Evolutionary conservation across 768 basidiomycete species (phyloP).

Genomic region (Stropharia rugosoannulata): DNA sequence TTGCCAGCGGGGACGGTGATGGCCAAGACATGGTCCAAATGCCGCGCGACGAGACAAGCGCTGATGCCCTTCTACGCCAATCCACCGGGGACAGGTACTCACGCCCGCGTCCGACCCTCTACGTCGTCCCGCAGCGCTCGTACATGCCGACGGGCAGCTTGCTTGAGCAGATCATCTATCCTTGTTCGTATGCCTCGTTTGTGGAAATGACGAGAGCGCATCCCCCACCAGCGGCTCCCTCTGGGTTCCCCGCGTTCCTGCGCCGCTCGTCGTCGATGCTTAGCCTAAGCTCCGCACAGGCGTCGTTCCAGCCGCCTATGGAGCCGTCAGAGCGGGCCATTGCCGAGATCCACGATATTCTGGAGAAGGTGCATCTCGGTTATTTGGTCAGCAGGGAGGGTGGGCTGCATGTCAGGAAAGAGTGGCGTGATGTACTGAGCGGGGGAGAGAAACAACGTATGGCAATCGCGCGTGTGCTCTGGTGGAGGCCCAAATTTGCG

Average conservation of each 20-base stretch:
- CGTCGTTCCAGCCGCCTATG: conserved; percentile 1
- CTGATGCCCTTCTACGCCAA: conserved; percentile 17
- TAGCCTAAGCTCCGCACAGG: conserved; percentile 1
- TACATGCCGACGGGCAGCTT: conserved; percentile 90
- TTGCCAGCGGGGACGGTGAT: conserved; percentile 22
- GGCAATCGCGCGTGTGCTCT: conserved; percentile 92
- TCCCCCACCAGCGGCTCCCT: background rate
- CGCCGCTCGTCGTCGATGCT: conserved; percentile 9
- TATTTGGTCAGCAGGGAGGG: conserved; percentile 89
- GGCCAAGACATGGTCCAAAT: conserved; percentile 15
- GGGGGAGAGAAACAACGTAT: conserved; percentile 99
- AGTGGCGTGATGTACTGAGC: conserved; percentile 95
- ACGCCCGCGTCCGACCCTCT: conserved; percentile 54
- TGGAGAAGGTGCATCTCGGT: conserved; percentile 79
- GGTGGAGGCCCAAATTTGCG: conserved; percentile 80
- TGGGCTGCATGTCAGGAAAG: conserved; percentile 86
- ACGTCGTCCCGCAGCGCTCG: conserved; percentile 88
- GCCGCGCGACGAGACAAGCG: conserved; percentile 22
- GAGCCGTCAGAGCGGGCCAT: conserved; percentile 38
- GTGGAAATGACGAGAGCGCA: conserved; percentile 15
- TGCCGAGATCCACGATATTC: conserved; percentile 70
- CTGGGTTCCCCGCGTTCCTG: conserved; percentile 2
- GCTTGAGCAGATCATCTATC: conserved; percentile 93
- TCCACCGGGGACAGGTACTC: conserved; percentile 14
- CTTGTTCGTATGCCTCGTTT: conserved; percentile 79